Evolutionary conservation across 139 green algal genomes (phyloP), one percentile per base, ranked within the genome.

Genomic region (Chlorella sorokiniana): DNA sequence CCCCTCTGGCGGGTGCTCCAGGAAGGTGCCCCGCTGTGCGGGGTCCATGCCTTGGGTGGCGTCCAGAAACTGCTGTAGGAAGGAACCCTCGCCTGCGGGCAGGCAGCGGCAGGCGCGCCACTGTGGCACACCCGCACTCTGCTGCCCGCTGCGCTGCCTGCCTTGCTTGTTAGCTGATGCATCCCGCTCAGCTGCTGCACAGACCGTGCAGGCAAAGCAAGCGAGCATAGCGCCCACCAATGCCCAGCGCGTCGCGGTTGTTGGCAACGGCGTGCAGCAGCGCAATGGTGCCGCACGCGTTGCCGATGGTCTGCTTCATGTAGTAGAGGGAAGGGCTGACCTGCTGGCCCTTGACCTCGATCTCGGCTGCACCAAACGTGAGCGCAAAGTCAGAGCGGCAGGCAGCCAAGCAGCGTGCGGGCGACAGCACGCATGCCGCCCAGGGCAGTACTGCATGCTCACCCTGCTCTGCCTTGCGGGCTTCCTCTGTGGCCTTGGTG

Each of bases 271-370:
- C 86, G 84, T 99, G 96, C 63, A 99, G 87, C 54, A 97, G 56
- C 1, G 85, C 96, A 41, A 99, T 97, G 27, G 96, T 99, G 65
- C 96, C 96, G 87, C 96, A 99, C 11, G 96, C 96, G 84, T 99
- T 99, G 85, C 95, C 89, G 44, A 98, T 94, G 3, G 93, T 98
- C 81, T 98, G 96, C 87, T 97, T 96, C 90, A 97, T 96, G 85
- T 93, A 99, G 78, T 91, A 98, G 7, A 96, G 37, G 8, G 59
- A 71, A 22, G 59, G 11, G 29, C 62, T 69, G n/a, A 84, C 42
- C 4, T 35, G 70, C 41, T 87, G 79, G 20, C 81, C 74, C 27
- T 69, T 9, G 1, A 42, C 75, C 65, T 84, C 79, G 40, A 87
- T 70, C 31, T 35, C 29, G 6, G 56, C 3, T 69, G 56, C 31